phyloP scores from a whole-genome alignment of 2,329 filamentous ascomycete species.

The Delphinella strobiligena region DNA sequence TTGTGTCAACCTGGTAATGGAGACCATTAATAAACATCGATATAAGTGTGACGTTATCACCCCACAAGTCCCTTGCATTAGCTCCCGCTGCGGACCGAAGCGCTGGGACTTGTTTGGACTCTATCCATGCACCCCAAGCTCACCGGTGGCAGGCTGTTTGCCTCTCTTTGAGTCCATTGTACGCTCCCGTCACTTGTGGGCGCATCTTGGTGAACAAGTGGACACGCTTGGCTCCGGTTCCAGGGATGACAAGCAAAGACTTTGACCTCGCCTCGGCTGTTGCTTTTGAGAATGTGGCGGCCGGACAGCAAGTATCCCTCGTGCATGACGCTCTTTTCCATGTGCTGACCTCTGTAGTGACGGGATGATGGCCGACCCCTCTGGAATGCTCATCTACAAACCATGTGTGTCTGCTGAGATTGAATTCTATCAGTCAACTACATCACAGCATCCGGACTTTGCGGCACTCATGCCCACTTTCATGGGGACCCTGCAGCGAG shows the following conservation, averaged over 20 bases:
- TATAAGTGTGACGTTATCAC: too few relatives aligned
- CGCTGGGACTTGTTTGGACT: neutral
- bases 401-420: conserved; percentile 81
- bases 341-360: conserved; percentile 46
- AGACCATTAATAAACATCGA: too few relatives aligned
- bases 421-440: conserved; percentile 70
- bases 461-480: conserved; percentile 72
- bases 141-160: too few relatives aligned
- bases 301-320: conserved; percentile 63
- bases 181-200: too few relatives aligned
- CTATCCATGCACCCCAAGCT: neutral
- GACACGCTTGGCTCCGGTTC: too few relatives aligned
- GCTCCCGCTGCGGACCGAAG: neutral
- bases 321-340: too few relatives aligned
- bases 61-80: neutral
- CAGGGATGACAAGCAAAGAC: conserved; percentile 28
- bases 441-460: conserved; percentile 58
- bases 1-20: too few relatives aligned
- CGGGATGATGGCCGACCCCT: conserved; percentile 73
- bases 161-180: too few relatives aligned
- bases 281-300: conserved; percentile 64
- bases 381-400: conserved; percentile 84
- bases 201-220: too few relatives aligned
- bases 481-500: conserved; percentile 67
- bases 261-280: conserved; percentile 51